Evolutionary conservation across 345 rosid species (phyloP).

Genomic region (Gossypium herbaceum): DNA sequence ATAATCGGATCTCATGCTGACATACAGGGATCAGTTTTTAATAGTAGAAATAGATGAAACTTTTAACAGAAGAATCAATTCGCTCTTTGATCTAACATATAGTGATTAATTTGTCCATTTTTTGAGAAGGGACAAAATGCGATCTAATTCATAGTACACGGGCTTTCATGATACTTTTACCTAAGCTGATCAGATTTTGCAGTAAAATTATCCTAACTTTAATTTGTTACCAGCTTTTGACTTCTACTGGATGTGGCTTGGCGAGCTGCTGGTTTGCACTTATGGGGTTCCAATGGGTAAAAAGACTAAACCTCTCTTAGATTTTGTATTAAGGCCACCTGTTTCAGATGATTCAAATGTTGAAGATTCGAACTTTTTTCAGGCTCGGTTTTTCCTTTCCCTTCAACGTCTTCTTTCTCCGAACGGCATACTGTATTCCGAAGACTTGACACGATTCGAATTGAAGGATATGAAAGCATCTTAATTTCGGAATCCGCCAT

Average conservation of each 20-base stretch:
- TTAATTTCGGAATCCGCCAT: slow-evolving; percentile 16
- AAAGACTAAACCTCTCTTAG: neutral
- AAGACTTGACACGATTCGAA: slow-evolving; percentile 27
- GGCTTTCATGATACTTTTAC: too few relatives aligned
- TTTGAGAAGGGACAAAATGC: too few relatives aligned
- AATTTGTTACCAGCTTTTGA: slow-evolving; percentile 29
- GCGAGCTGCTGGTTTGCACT: slow-evolving; percentile 49
- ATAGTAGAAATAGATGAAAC: too few relatives aligned
- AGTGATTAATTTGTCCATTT: too few relatives aligned
- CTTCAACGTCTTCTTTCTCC: slow-evolving; percentile 49
- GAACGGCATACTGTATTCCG: slow-evolving; percentile 35
- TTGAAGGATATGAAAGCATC: slow-evolving; percentile 32
- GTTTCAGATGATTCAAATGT: slow-evolving; percentile 5
- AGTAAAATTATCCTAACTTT: neutral
- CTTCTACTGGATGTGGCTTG: slow-evolving; percentile 44
- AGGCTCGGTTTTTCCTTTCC: slow-evolving; percentile 43
- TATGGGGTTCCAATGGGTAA: slow-evolving; percentile 55
- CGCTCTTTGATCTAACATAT: too few relatives aligned
- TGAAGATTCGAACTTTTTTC: slow-evolving; percentile 13
- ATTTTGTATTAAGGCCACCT: neutral
- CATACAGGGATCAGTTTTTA: too few relatives aligned
- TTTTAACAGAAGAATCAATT: too few relatives aligned
- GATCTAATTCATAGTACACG: too few relatives aligned
- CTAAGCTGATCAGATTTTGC: neutral
- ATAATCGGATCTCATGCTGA: too few relatives aligned